These are phyloP conservation scores for Sporormia fimetaria DNA, from an alignment of 495 filamentous ascomycete species.

Conservation along the genomic window DNA sequence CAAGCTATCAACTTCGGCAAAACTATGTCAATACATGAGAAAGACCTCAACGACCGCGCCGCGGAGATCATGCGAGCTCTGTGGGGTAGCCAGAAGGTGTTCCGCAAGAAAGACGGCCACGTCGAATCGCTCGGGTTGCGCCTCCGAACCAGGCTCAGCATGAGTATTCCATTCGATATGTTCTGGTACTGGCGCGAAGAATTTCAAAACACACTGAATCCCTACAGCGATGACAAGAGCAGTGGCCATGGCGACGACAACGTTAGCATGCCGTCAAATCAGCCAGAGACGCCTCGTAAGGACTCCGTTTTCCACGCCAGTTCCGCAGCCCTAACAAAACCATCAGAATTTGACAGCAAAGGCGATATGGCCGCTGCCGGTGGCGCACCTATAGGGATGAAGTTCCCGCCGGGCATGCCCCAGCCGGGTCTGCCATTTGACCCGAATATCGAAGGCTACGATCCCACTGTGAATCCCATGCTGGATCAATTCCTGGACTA, in stretches of 20 bases:
- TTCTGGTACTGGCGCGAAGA: slow-evolving; percentile 25
- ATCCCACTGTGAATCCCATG: slow-evolving; percentile 7
- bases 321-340: too few species aligned
- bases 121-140: slow-evolving; percentile 10
- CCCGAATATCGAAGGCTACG: neutral
- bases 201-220: slow-evolving; percentile 17
- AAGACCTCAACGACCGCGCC: slow-evolving; percentile 5
- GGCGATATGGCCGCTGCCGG: too few species aligned
- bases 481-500: slow-evolving; percentile 20
- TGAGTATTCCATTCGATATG: slow-evolving; percentile 22
- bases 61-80: slow-evolving; percentile 16
- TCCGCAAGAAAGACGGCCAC: slow-evolving; percentile 12
- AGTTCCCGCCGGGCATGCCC: neutral
- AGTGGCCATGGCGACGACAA: slow-evolving; percentile 10
- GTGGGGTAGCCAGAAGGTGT: slow-evolving; percentile 14
- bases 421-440: neutral
- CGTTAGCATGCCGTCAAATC: neutral
- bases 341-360: too few species aligned
- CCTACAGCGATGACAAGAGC: slow-evolving; percentile 13
- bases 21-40: slow-evolving; percentile 8
- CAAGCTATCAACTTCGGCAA: slow-evolving; percentile 12
- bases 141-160: slow-evolving; percentile 15
- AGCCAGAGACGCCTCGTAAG: slow-evolving; percentile 17
- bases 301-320: neutral
- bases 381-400: too few species aligned